A percentile compares a stretch with the other conserved stretches of the same genome.
Evolutionary conservation across 495 filamentous ascomycete genomes (phyloP).

Genomic region (Neurospora sp.): DNA sequence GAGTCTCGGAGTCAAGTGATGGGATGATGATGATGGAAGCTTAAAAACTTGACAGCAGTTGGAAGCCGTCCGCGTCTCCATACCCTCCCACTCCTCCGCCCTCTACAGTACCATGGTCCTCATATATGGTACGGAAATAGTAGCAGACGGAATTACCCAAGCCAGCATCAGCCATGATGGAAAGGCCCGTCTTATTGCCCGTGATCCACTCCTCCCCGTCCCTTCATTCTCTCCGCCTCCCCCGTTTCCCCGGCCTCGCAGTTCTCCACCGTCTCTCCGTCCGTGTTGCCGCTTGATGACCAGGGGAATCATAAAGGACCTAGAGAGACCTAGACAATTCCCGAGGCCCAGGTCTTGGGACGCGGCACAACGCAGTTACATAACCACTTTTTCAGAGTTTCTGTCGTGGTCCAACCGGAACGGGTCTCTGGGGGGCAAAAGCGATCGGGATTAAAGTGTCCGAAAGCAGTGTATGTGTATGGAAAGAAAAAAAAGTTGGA

Average conservation of each 20-base stretch:
- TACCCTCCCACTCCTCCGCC: not conserved
- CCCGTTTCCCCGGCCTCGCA: not conserved
- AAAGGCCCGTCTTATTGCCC: not conserved
- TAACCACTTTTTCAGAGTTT: not conserved
- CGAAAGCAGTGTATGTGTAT: not conserved
- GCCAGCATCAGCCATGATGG: not conserved
- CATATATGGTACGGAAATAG: not conserved
- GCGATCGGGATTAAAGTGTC: not conserved
- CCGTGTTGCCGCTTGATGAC: not conserved
- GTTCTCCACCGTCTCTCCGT: not conserved
- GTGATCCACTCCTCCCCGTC: not conserved
- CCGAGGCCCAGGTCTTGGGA: not conserved
- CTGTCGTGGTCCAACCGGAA: not conserved
- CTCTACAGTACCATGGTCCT: not conserved
- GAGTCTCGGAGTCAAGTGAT: not conserved
- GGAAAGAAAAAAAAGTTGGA: not conserved
- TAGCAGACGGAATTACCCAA: not conserved
- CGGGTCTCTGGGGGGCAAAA: not conserved
- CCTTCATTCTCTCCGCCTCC: not conserved
- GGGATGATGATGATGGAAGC: not conserved
- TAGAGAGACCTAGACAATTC: not conserved
- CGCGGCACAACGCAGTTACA: not conserved
- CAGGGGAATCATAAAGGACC: not conserved
- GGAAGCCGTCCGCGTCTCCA: not conserved
- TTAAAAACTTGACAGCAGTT: not conserved